Base-by-base conservation (phyloP, 2,329 filamentous ascomycete genomes). In the Ophiosphaerella narmari region DNA sequence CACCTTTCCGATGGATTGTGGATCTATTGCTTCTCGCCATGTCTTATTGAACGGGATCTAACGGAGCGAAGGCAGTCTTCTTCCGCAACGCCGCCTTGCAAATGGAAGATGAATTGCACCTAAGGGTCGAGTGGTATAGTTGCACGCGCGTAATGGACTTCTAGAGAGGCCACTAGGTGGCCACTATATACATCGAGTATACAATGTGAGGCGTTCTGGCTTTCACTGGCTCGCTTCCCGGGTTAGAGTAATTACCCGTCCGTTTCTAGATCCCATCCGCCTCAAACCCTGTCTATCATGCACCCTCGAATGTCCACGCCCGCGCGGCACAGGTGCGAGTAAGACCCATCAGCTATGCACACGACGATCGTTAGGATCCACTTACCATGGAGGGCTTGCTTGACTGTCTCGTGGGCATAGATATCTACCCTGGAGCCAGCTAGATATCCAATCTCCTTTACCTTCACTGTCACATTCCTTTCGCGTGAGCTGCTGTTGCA, bases 401-500 rank as follows among this genome's bases (percentile, higher is more conserved):
- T n/a, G 14, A 21, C 43, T 33, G 41, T 50, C 51, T 54, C 55
- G 51, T 61, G 58, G 53, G 36, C 43, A 54, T 41, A 16, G 40
- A 57, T 55, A 55, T 59, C 44, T 55, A 48, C 31, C 50, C 44
- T 51, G 40, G 48, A 26, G 47, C 24, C 44, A 44, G 43, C 12
- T 31, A 40, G 32, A 24, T 37, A 31, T 52, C 36, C 51, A 46
- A 43, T 44, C 21, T 55, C 24, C 44, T 52, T 52, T 46, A 50
- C 38, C 42, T 31, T 48, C 49, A 51, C 42, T 61, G 65, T 65
- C 61, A 62, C 66, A 63, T 65, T 59, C 53, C 59, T 54, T 64
- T 48, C 41, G 40, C 21, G 46, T 54, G 50, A 37, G 26, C 50
- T 48, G 51, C 57, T 48, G 62, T 66, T 63, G 59, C 65, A 68